Evolutionary conservation across 306 rosid species (phyloP), one percentile per base, ranked within the genome.

Genomic region (Malus sylvestris): DNA sequence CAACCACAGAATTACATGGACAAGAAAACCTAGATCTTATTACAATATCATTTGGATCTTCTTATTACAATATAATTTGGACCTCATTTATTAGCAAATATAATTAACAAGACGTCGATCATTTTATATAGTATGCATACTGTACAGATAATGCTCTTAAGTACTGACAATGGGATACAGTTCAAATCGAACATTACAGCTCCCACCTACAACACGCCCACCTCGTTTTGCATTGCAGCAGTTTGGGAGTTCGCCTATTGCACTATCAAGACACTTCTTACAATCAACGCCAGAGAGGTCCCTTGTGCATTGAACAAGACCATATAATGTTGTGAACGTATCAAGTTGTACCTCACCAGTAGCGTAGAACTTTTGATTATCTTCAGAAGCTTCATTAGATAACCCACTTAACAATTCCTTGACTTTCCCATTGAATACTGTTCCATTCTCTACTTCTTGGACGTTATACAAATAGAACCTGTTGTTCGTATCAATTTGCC

Each of bases 201-300:
- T 84, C 12, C 78, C 88, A 2, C 88, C 81, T 19, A 85, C 79
- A 18, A 78, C 88, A 42, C 88, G 79, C 20, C 88, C 85, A 8
- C 88, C 88, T 65, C 73, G 61, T 59, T 76, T 81, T 14, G 70
- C 76, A 67, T 66, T 38, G 29, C 85, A 74, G 29, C 64, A 85
- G 18, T 73, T 81, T 6, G 85, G 78, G 65, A 85, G 81, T 22
- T 60, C 73, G 7, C 68, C 68, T 49, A 85, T 68, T 13, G 85
- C 79, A 23, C 33, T 67, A 27, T 46, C 67, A 60, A 85, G 83
- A 27, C 83, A 85, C 79, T 85, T 75, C 71, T 81, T 81, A 59
- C 88, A 85, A 52, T 79, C 76, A 8, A 42, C 5, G 0, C 23
- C 53, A 1, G 69, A 66, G 5, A 85, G 75, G 33, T 85, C 88